Base-by-base conservation (phyloP, 1,284 basidiomycete species). In the Rhodotorula sp. region DNA sequence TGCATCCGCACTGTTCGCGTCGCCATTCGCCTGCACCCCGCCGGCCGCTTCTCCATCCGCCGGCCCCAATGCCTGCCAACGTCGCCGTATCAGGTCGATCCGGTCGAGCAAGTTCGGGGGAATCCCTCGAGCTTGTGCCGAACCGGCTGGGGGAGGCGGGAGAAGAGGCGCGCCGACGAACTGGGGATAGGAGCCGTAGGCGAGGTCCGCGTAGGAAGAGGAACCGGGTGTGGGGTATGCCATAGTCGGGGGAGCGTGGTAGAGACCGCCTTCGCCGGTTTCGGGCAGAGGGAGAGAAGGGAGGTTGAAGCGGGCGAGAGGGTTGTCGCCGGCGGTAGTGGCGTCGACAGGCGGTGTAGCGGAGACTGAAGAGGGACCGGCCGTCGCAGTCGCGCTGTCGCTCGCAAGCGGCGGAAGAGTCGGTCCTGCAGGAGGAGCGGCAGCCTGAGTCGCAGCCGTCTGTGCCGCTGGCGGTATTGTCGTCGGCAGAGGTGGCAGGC, bases 271-370 rank as follows among this genome's bases (percentile, higher is more conserved):
- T 52, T 72, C 68, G 50, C 72, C 70, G 0, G 68, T 46, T 5
- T 68, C 20, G 10, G 72, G 70, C 2, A 70, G 57, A 10, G 68
- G 63, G 11, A 71, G 54, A 1, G 61, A 31, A 0, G 70, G 67
- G 4, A 74, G 70, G 2, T 63, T 53, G 65, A 74, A 74, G 7
- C 65, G 65, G 22, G 72, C 72, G 48, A 74, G 70, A 8, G 72
- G 72, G 47, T 74, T 74, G 56, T 66, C 64, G 26, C 24, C 15
- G 46, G 34, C 44, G 40, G 37, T 34, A 0, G 54, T 20, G 37
- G 46, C 18, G 9, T 15, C 15, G 13, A 37, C 20, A 13, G 52
- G 3, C 10, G 50, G 18, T 9, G 50, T 24, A 16, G 59, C 30
- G 7, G 34, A 31, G 10, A 44, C 9, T 5, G 31, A 8, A 24